Percentiles rank a stretch among this genome's conserved stretches.
These are phyloP conservation scores for Aspergillus mulundensis DNA, from an alignment of 495 filamentous ascomycete species.

Conservation along the genomic window DNA sequence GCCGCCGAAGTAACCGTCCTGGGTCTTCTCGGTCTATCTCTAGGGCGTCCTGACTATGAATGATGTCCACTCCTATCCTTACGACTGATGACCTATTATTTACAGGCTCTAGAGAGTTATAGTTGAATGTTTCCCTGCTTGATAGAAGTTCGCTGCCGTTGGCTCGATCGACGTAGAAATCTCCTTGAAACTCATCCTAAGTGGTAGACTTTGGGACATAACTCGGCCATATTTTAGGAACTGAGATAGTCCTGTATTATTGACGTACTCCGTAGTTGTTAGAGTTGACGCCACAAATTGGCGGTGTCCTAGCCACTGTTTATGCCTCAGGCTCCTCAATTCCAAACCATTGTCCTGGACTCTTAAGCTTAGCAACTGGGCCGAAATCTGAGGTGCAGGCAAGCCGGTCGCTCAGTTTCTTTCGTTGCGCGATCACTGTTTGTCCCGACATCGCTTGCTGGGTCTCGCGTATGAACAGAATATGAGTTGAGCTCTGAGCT, in stretches of 20 bases:
- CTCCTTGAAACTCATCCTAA: no score
- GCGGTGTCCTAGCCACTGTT: slow-evolving; percentile 19
- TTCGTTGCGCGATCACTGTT: neutral
- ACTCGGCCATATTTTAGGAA: no score
- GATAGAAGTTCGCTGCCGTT: no score
- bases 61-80: slow-evolving; percentile 4
- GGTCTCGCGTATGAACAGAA: slow-evolving; percentile 17
- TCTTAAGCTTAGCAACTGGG: neutral
- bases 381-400: slow-evolving; percentile 2
- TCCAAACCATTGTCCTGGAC: neutral
- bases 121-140: neutral
- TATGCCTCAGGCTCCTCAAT: slow-evolving; percentile 15
- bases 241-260: no score
- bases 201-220: no score
- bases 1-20: neutral
- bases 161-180: no score
- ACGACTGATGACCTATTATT: slow-evolving; percentile 12
- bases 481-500: slow-evolving; percentile 38
- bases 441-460: neutral
- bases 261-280: neutral
- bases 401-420: slow-evolving; percentile 2
- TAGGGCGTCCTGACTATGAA: neutral
- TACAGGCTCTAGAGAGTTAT: slow-evolving; percentile 4
- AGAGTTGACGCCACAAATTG: slow-evolving; percentile 10
- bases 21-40: neutral